Evolutionary conservation across 2,329 filamentous ascomycete genomes (phyloP), one percentile per base, ranked within the genome.

Genomic region (Penicillium griseofulvum): DNA sequence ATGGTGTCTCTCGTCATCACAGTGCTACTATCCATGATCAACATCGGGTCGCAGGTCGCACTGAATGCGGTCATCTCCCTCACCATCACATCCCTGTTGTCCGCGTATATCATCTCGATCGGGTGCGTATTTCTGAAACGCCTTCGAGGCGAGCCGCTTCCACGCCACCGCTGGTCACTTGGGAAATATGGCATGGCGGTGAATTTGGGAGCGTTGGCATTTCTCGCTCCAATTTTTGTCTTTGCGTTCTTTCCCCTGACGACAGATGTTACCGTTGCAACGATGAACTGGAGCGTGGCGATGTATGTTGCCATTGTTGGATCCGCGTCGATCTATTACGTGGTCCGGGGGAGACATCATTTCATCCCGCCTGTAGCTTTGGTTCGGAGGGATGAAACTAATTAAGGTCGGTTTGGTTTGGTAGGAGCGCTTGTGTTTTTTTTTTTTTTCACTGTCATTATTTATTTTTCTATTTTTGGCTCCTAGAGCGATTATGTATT

Each of bases 1-100:
- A 64, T 78, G 50, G 68, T 79, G 7, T 77, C 79, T 2, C 73
- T 79, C 5, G 62, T 74, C 11, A 70, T 76, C 37, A 75, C 76
- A 17, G 68, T 72, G 5, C 70, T 81, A 4, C 73, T 83, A 36
- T 75, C 76, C 0, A 67, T 82, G 24, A 80, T 83, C 71, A 81
- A 81, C 61, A 76, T 83, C 51, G 80, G 78, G 42, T 80, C 78
- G n/a, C 66, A 69, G 19, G 68, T 71, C 4, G 77, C 76, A 9
- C 70, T 79, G 46, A 72, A 74, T 55, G 75, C 75, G 52, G 74
- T 79, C 42, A 64, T 77, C 22, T 77, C 77, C 2, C 69, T 79
- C 5, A 73, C 71, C 2, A 70, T 77, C 26, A 70, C 71, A 6
- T 74, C 75, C 8, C 59, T 78, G 11, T 63, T 78, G 39, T 73